Evolutionary conservation across 768 basidiomycete species (phyloP), one percentile per base, ranked within the genome.

Genomic region (Chalciporus sphaerocephalus): DNA sequence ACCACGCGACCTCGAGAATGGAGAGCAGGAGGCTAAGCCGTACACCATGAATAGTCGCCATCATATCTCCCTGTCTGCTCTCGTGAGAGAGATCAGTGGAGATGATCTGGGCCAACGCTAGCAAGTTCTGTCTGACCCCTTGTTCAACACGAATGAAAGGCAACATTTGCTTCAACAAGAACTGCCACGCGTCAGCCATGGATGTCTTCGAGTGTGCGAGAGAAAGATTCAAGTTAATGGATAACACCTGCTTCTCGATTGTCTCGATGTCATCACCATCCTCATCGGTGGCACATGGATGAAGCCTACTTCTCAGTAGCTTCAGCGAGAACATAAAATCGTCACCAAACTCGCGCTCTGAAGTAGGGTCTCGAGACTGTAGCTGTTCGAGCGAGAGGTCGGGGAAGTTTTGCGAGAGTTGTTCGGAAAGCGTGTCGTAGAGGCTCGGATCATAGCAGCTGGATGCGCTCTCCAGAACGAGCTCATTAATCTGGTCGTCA

Each of bases 201-300:
- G 80, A 69, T 2, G 78, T 79, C 61, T 94, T 88, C 1, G 87
- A 75, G 55, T 95, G 86, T 17, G 87, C 73, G 30, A 96, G 69
- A 1, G 92, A 93, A 38, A 93, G 75, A 59, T 94, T 93, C 53
- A 92, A 75, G 63, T 96, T 96, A 62, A 94, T 80, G 1, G 83
- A 80, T 38, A 79, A 70, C 3, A 92, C 67, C 25, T 76, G 74
- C 39, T 74, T 79, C 52, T 87, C 78, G 12, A 80, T 68, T 5
- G 67, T 67, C 10, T 80, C 74, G 1, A 70, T 32, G 30, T n/a
- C n/a, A n/a, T n/a, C 65, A 10, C 65, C 68, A 5, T 76, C 70
- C 11, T 69, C 65, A 2, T 63, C 53, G 4, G 53, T 40, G 33
- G 48, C 42, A 21, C 59, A 67, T 30, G 54, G 78, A 24, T 75